phyloP scores from a whole-genome alignment of 495 filamentous ascomycete genomes.

The Neurospora cerealis region DNA sequence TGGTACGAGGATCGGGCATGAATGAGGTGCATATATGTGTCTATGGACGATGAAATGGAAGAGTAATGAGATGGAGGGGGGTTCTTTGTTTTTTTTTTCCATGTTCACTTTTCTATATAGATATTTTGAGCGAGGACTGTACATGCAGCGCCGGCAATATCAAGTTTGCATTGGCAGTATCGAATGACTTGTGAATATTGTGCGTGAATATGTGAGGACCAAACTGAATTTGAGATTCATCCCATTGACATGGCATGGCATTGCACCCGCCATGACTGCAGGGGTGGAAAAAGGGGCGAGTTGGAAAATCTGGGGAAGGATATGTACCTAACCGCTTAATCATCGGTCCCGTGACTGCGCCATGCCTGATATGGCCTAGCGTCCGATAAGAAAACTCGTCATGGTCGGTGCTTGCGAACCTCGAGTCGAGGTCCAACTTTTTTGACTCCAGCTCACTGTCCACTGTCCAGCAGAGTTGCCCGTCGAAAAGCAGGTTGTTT shows the following conservation, averaged over 20 bases:
- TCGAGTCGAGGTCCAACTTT: not conserved
- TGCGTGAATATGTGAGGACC: not conserved
- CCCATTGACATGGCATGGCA: not conserved
- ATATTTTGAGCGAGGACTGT: not conserved
- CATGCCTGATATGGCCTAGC: not conserved
- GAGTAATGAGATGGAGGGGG: not conserved
- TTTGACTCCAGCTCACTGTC: not conserved
- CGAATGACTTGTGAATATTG: not conserved
- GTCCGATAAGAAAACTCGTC: constrained; percentile 10
- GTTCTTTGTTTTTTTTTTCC: not conserved
- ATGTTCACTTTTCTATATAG: not conserved
- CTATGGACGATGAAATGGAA: not conserved
- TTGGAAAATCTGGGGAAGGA: not conserved
- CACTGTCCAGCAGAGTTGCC: not conserved
- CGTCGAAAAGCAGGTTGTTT: not conserved
- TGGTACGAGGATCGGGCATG: not conserved
- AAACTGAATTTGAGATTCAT: not conserved
- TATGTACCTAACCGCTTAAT: not conserved
- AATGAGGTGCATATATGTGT: not conserved
- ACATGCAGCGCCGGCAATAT: not conserved
- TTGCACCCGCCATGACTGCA: not conserved
- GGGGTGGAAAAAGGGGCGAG: not conserved
- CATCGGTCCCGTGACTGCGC: not conserved
- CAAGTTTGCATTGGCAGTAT: not conserved
- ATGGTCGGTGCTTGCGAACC: constrained; percentile 2